Conservation (phyloP, 768 basidiomycete genomes). For the Leccinum sublutescens region DNA sequence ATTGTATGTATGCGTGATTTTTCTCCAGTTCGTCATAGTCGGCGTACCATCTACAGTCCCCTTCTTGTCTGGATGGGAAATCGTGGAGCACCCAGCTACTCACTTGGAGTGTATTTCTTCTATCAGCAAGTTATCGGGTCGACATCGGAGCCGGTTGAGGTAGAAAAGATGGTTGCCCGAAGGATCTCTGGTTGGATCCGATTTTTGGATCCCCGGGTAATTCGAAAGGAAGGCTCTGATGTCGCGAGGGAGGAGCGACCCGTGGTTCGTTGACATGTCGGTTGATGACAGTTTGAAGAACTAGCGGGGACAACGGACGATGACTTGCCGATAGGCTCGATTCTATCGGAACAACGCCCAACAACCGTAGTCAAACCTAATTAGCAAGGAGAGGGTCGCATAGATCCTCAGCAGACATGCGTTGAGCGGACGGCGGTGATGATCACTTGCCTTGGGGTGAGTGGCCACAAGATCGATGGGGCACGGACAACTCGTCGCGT, state of each 20-base stretch:
- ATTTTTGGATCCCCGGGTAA: slow-evolving; percentile 19
- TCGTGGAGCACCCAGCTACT: slow-evolving; percentile 8
- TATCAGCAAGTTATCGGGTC: slow-evolving; percentile 59
- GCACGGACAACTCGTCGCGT: not conserved
- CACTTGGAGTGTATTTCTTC: slow-evolving; percentile 64
- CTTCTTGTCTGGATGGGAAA: not conserved
- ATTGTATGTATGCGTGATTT: slow-evolving; percentile 75
- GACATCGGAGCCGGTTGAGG: slow-evolving; percentile 51
- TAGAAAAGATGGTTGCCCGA: slow-evolving; percentile 61
- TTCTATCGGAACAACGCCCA: not conserved
- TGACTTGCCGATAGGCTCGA: slow-evolving; percentile 2
- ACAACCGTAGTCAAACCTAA: not conserved
- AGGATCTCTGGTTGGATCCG: slow-evolving; percentile 7
- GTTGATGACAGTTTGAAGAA: slow-evolving; percentile 5
- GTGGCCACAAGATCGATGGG: not conserved
- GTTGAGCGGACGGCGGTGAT: not conserved
- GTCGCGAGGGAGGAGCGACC: slow-evolving; percentile 18
- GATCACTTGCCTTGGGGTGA: slow-evolving; percentile 5
- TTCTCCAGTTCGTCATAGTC: slow-evolving; percentile 61
- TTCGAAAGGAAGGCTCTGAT: slow-evolving; percentile 26
- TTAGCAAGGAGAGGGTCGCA: not conserved
- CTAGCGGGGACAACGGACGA: slow-evolving; percentile 11
- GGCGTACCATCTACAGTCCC: slow-evolving; percentile 54
- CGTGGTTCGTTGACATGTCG: slow-evolving; percentile 15
- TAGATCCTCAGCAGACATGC: not conserved